A percentile compares a stretch with the other conserved stretches of the same genome.
Conservation (phyloP, 495 filamentous ascomycete species). For the Pyrenopolyporus hunteri region DNA sequence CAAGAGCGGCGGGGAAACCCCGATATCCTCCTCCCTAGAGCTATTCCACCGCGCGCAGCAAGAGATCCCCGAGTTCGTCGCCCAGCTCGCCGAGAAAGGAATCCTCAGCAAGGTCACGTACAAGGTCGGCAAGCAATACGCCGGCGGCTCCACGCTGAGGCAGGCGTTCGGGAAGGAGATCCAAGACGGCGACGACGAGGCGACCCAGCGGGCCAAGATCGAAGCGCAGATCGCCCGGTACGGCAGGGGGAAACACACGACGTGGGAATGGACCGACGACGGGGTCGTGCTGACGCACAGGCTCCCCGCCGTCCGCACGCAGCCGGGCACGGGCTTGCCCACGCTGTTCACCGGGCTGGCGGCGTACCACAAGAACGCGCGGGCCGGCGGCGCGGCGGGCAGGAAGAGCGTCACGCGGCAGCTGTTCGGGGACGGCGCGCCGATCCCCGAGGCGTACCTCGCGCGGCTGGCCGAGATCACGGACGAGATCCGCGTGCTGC, state of each 20-base stretch:
- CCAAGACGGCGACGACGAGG: slow-evolving; percentile 51
- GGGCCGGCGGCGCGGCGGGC: slow-evolving; percentile 37
- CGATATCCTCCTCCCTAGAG: slow-evolving; percentile 58
- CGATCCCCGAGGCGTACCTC: slow-evolving; percentile 58
- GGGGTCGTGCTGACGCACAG: slow-evolving; percentile 51
- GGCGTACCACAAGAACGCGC: slow-evolving; percentile 51
- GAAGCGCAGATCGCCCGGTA: slow-evolving; percentile 58
- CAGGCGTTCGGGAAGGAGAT: slow-evolving; percentile 61
- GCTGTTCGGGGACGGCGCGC: slow-evolving; percentile 58
- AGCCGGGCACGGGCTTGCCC: slow-evolving; percentile 55
- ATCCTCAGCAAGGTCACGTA: slow-evolving; percentile 55
- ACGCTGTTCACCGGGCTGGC: slow-evolving; percentile 60
- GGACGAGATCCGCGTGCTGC: slow-evolving; percentile 55
- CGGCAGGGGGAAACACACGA: slow-evolving; percentile 45
- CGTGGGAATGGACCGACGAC: slow-evolving; percentile 57
- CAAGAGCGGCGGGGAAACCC: slow-evolving; percentile 55
- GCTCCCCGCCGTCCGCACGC: slow-evolving; percentile 49
- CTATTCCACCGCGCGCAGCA: slow-evolving; percentile 55
- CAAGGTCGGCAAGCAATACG: slow-evolving; percentile 51
- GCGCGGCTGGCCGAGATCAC: slow-evolving; percentile 54
- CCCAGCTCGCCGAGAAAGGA: slow-evolving; percentile 53
- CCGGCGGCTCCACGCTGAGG: slow-evolving; percentile 56
- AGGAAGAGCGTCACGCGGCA: slow-evolving; percentile 34
- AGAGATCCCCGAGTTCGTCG: slow-evolving; percentile 57
- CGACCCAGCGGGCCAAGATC: slow-evolving; percentile 51